These are phyloP conservation scores for Calonectria fujianensis DNA, from an alignment of 2,329 filamentous ascomycete genomes.

Conservation along the genomic window DNA sequence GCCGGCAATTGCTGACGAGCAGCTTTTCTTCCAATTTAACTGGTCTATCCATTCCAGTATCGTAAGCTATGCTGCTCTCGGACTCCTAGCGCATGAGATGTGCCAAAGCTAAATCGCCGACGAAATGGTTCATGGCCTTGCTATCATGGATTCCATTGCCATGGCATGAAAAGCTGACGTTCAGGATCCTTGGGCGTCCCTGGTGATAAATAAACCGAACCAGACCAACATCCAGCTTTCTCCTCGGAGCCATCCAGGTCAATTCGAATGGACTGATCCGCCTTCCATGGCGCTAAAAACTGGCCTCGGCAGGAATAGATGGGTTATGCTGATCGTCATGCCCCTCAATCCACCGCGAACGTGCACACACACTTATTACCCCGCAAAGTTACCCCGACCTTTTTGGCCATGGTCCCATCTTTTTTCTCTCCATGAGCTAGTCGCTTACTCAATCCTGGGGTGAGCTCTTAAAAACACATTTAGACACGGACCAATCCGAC, in stretches of 20 bases:
- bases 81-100: neutral
- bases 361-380: neutral
- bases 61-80: neutral
- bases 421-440: neutral
- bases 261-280: neutral
- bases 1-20: neutral
- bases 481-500: constrained; percentile 2
- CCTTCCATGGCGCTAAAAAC: neutral
- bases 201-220: neutral
- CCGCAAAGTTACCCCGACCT: neutral
- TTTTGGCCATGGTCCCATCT: neutral
- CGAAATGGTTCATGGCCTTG: neutral
- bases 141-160: neutral
- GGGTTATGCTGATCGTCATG: neutral
- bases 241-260: neutral
- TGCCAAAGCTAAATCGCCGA: neutral
- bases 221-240: too few relatives aligned
- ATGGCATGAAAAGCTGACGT: neutral
- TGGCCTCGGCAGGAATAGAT: neutral
- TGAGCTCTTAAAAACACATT: neutral
- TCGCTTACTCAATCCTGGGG: neutral
- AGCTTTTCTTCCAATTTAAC: neutral
- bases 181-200: neutral
- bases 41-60: neutral
- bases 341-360: constrained; percentile 5